A percentile compares a stretch with the other conserved stretches of the same genome.
Evolutionary conservation across 441 rosid genomes (phyloP).

Genomic region (Pelargonium myrrhifolium): DNA sequence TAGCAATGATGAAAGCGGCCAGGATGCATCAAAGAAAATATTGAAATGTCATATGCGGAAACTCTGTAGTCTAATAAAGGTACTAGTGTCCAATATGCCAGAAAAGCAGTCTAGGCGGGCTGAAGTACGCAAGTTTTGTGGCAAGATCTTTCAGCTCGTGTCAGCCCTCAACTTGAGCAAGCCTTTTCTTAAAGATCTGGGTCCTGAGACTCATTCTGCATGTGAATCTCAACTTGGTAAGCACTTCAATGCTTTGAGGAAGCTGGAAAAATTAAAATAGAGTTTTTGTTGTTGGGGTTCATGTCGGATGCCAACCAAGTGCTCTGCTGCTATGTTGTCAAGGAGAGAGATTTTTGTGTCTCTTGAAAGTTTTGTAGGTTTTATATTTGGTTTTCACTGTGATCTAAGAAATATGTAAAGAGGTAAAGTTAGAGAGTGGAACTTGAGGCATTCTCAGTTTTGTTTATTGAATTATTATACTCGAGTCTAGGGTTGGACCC

Average conservation of each 20-base stretch:
- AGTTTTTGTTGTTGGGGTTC: no score
- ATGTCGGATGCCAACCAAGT: no score
- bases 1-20: conserved; percentile 28
- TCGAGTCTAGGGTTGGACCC: no score
- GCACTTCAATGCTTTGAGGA: conserved; percentile 47
- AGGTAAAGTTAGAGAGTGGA: no score
- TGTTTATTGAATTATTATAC: no score
- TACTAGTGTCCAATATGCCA: conserved; percentile 54
- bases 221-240: conserved; percentile 68
- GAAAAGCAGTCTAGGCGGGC: conserved; percentile 63
- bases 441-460: no score
- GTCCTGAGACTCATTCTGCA: conserved; percentile 45
- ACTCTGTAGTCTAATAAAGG: conserved; percentile 46
- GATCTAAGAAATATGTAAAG: neutral
- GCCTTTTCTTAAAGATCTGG: conserved; percentile 49
- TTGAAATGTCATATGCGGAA: conserved; percentile 44
- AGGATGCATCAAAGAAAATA: conserved; percentile 40
- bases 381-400: neutral
- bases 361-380: neutral
- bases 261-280: conserved; percentile 11
- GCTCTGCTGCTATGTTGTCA: no score
- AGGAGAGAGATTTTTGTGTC: neutral
- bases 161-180: conserved; percentile 41
- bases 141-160: conserved; percentile 51
- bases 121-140: conserved; percentile 63